Evolutionary conservation across 2,329 filamentous ascomycete genomes (phyloP).

Genomic region (Pseudogymnoascus sp.): DNA sequence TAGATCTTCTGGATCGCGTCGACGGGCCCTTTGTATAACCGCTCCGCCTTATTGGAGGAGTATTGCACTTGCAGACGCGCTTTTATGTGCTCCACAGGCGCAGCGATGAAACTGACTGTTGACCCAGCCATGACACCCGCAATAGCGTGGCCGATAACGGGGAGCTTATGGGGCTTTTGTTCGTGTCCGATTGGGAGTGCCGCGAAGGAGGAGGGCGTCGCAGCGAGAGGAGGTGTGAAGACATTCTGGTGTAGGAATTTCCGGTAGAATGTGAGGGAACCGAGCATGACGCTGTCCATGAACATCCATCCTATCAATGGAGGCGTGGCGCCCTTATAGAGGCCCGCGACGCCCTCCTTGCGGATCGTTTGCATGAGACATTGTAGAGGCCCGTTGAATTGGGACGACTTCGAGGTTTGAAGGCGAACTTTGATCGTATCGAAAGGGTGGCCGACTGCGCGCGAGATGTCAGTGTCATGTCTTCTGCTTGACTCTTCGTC

Average conservation of each 20-base stretch:
- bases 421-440: conserved; percentile 96
- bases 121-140: conserved; percentile 80
- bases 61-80: conserved; percentile 93
- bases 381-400: conserved; percentile 79
- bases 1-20: conserved; percentile 71
- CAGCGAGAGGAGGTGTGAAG: conserved; percentile 46
- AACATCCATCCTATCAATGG: conserved; percentile 97
- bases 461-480: conserved; percentile 7
- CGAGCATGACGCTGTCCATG: conserved; percentile 89
- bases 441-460: conserved; percentile 64
- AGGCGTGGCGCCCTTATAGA: conserved; percentile 93
- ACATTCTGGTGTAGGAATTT: conserved; percentile 73
- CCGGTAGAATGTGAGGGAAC: conserved; percentile 83
- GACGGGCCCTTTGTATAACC: conserved; percentile 78
- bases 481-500: neutral
- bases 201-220: conserved; percentile 20
- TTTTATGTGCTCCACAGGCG: conserved; percentile 92
- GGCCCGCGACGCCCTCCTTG: conserved; percentile 73
- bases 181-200: conserved; percentile 18
- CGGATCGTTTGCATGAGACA: conserved; percentile 78
- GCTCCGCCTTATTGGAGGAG: conserved; percentile 64
- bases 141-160: conserved; percentile 73
- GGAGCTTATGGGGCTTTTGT: conserved; percentile 46
- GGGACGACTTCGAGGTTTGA: conserved; percentile 70
- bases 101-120: conserved; percentile 88